phyloP scores from a whole-genome alignment of 1,284 basidiomycete species.

The Naganishia sp. region DNA sequence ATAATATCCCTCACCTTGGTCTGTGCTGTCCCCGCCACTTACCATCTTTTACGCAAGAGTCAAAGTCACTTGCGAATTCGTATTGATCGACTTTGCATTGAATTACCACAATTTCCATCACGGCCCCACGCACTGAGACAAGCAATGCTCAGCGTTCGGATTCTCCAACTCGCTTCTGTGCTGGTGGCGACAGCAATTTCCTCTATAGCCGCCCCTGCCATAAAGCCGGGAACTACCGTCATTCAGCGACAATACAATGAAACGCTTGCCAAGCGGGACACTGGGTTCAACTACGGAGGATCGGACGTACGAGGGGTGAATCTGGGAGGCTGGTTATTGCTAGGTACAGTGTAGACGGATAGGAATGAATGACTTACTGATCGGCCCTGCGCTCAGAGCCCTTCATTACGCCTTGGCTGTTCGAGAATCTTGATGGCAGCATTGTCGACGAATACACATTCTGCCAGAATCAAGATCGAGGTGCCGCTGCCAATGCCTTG shows the following conservation, averaged over 20 bases:
- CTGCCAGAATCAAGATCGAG: slow-evolving; percentile 49
- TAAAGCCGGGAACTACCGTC: slow-evolving; percentile 14
- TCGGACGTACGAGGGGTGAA: slow-evolving; percentile 54
- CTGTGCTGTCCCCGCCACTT: no score
- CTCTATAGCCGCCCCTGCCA: slow-evolving; percentile 1
- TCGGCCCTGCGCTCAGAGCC: slow-evolving; percentile 39
- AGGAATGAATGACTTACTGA: background rate
- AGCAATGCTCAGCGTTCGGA: background rate
- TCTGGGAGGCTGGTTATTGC: slow-evolving; percentile 44
- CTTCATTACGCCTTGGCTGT: slow-evolving; percentile 67
- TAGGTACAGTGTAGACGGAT: slow-evolving; percentile 35
- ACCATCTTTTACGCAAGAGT: no score
- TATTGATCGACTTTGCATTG: no score
- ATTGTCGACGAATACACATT: slow-evolving; percentile 85
- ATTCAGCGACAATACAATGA: slow-evolving; percentile 22
- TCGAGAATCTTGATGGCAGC: slow-evolving; percentile 69
- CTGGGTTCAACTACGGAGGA: slow-evolving; percentile 47
- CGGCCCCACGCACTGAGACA: no score
- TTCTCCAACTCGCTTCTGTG: slow-evolving; percentile 12
- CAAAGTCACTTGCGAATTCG: no score
- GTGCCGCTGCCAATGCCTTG: slow-evolving; percentile 13
- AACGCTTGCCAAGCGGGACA: slow-evolving; percentile 34
- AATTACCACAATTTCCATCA: no score
- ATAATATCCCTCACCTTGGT: no score
- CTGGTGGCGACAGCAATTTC: slow-evolving; percentile 11